A percentile compares a stretch with the other conserved stretches of the same genome.
Evolutionary conservation across 2,329 filamentous ascomycete genomes (phyloP).

Genomic region (Ramularia endophylla): DNA sequence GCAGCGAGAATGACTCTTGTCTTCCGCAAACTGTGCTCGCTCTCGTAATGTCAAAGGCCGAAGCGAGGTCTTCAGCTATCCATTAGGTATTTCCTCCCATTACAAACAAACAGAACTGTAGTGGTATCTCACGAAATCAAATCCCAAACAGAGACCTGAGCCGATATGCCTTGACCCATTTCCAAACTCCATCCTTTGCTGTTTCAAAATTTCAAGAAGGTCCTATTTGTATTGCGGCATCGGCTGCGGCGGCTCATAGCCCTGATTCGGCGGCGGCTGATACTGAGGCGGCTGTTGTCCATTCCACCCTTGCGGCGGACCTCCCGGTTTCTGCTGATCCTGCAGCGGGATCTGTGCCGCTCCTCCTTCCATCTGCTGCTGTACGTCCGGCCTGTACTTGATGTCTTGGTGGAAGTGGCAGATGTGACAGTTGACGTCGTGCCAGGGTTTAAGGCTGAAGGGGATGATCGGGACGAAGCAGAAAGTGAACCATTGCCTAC

Average conservation of each 20-base stretch:
- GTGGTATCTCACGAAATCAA: too few relatives aligned
- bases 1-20: too few relatives aligned
- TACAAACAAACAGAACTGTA: too few relatives aligned
- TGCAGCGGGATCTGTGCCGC: constrained; percentile 29
- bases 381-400: constrained; percentile 37
- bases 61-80: too few relatives aligned
- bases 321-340: constrained; percentile 11
- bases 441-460: constrained; percentile 51
- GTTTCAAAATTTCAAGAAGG: neutral
- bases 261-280: constrained; percentile 13
- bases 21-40: too few relatives aligned
- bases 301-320: constrained; percentile 23
- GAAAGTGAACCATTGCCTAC: constrained; percentile 61
- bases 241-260: constrained; percentile 10
- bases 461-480: constrained; percentile 59
- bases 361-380: constrained; percentile 30
- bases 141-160: too few relatives aligned
- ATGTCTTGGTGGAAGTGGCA: constrained; percentile 67
- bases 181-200: neutral
- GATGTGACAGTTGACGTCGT: constrained; percentile 65
- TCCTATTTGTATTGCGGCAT: constrained; percentile 14
- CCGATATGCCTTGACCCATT: too few relatives aligned
- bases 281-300: constrained; percentile 17
- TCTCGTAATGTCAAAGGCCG: too few relatives aligned
- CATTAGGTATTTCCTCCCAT: too few relatives aligned